Conservation (phyloP, 2,329 filamentous ascomycete genomes). For the Paecilomyces sp. region DNA sequence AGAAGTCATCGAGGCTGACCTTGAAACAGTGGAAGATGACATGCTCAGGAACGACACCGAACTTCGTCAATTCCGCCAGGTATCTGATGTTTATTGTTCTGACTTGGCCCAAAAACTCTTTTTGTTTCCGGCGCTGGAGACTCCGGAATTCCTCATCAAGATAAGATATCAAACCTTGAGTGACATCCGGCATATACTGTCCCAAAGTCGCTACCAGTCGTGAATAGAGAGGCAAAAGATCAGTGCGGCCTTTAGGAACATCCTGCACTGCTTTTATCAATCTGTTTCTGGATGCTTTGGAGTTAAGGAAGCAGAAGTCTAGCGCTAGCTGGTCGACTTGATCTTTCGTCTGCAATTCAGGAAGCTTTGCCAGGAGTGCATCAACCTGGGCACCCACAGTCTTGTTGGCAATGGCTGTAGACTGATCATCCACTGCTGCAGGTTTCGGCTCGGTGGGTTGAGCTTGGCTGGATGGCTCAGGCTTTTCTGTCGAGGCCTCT, state of each 20-base stretch:
- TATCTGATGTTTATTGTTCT: conserved; percentile 95
- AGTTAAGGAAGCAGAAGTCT: conserved; percentile 97
- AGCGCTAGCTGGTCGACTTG: conserved; percentile 85
- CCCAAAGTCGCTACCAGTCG: conserved; percentile 87
- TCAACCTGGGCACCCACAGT: conserved; percentile 96
- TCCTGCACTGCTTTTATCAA: conserved; percentile 90
- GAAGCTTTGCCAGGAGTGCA: conserved; percentile 76
- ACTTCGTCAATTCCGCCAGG: conserved; percentile 93
- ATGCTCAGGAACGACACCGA: conserved; percentile 94
- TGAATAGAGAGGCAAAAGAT: conserved; percentile 86
- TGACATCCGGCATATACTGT: conserved; percentile 90
- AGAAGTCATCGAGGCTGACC: conserved; percentile 95
- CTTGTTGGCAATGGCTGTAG: conserved; percentile 93
- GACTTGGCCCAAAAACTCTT: conserved; percentile 92
- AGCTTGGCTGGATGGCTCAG: conserved; percentile 27
- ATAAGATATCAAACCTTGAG: conserved; percentile 82
- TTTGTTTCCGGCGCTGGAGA: conserved; percentile 91
- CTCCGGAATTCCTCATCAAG: conserved; percentile 96
- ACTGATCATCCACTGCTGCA: conserved; percentile 65
- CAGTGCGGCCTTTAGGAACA: conserved; percentile 86
- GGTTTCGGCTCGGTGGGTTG: conserved; percentile 44
- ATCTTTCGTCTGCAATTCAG: conserved; percentile 87
- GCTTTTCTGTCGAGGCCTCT: conserved; percentile 39
- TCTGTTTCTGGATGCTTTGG: conserved; percentile 92
- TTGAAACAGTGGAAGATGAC: conserved; percentile 98